These are phyloP conservation scores for Phytophthora fragariaefolia DNA, from an alignment of 352 stramenopile species.

Conservation along the genomic window DNA sequence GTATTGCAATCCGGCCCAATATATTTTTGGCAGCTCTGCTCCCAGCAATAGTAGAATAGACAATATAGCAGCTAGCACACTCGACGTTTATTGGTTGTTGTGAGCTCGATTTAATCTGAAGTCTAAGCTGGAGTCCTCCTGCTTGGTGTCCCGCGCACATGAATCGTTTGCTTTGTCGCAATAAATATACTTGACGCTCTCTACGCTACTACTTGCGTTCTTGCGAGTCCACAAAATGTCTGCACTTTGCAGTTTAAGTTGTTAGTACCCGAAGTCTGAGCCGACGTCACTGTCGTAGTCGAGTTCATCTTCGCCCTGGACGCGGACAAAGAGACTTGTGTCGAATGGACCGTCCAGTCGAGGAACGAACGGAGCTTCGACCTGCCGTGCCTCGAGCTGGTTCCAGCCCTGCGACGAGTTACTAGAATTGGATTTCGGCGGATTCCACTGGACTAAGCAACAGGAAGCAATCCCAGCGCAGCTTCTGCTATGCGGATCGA, in stretches of 20 bases:
- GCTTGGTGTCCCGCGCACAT: conserved; percentile 1
- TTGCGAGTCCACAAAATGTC: conserved; percentile 25
- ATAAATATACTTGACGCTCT: conserved; percentile 41
- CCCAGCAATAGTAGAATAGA: conserved; percentile 14
- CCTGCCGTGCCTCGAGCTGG: conserved; percentile 48
- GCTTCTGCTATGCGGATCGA: no score
- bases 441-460: no score
- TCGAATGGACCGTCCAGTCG: conserved; percentile 67
- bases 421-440: no score
- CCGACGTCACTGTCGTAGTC: conserved; percentile 48
- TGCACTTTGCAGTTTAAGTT: conserved; percentile 34
- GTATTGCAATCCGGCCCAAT: no score
- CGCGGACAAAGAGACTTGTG: conserved; percentile 65
- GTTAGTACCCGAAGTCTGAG: conserved; percentile 54
- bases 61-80: conserved; percentile 13
- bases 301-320: conserved; percentile 48
- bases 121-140: conserved; percentile 8
- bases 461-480: no score
- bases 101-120: conserved; percentile 12
- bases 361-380: conserved; percentile 63
- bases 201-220: conserved; percentile 29
- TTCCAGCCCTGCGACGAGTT: conserved; percentile 49
- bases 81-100: conserved; percentile 2
- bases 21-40: no score
- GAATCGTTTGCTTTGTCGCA: conserved; percentile 7